Evolutionary conservation across 352 stramenopile species (phyloP), one percentile per base, ranked within the genome.

Genomic region (Globisporangium cederbergense): DNA sequence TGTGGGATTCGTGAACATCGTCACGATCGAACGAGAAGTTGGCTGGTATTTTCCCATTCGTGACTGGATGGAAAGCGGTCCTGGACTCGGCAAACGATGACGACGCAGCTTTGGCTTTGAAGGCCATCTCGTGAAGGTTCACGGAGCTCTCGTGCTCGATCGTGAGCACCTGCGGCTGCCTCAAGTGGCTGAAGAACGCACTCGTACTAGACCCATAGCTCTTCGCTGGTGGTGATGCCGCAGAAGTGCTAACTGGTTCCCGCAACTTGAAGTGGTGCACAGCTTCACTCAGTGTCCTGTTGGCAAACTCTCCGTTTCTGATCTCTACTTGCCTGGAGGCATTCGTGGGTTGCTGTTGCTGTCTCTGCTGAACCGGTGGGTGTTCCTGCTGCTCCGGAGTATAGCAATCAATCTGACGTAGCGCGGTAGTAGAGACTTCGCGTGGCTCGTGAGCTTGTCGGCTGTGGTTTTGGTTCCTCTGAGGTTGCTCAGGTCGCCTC

Each of bases 231-330:
- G 38, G 20, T 14, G 49, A 28, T 2, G 56, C 22, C 54, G 32
- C 28, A 28, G 45, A 8, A 58, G 28, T 10, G 42, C 63, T 64
- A 2, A 42, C 10, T 25, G 16, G 66, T 20, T 86, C 66, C 28
- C 79, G 75, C 3, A 93, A 64, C 8, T 71, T 73, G 46, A 89
- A 90, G 16, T 53, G 66, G 16, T 78, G 57, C 36, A 90, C 77
- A 2, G 84, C 80, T 67, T 93, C 78, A 6, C 77, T 68, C 14
- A 90, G 71, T 14, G 77, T 85, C 66, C 79, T 84, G 56, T 89
- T 89, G 3, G 63, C 72, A 57, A 93, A 91, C n/a, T 93, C 75
- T 22, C 77, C 83, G 52, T 69, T 78, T 1, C 83, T 79, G 51
- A 72, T 28, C 32, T 67, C 50, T 1, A 68, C 36, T 61, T 22